Conservation (phyloP, 805 yeast species). For the Cyberlindnera saturnus region DNA sequence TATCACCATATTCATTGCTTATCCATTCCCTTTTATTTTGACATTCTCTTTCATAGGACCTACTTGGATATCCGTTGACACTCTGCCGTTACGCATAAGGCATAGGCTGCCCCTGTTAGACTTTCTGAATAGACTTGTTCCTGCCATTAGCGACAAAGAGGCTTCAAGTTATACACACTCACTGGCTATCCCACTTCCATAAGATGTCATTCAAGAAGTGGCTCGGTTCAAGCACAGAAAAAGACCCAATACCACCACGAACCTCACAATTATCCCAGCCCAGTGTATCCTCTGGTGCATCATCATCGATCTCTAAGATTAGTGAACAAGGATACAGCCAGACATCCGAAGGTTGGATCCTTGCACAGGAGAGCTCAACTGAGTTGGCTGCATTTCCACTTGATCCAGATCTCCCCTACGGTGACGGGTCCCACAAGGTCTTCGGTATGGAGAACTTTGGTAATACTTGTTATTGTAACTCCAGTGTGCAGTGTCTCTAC, state of each 20-base stretch:
- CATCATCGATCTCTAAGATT: background rate
- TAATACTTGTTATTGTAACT: conserved; percentile 91
- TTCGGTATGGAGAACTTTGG: conserved; percentile 85
- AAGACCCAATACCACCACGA: conserved; percentile 1
- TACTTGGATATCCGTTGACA: too few species aligned
- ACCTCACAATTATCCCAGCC: background rate
- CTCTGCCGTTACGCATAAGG: too few species aligned
- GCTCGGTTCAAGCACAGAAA: conserved; percentile 10
- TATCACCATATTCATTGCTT: too few species aligned
- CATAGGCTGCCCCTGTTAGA: too few species aligned
- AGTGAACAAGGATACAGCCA: background rate
- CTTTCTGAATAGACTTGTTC: too few species aligned
- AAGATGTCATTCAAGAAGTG: conserved; percentile 19
- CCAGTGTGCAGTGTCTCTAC: conserved; percentile 83
- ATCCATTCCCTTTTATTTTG: too few species aligned
- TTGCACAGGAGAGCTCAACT: too few species aligned
- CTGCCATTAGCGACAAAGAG: too few species aligned
- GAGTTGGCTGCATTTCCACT: too few species aligned
- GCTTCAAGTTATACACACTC: background rate
- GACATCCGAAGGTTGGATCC: too few species aligned
- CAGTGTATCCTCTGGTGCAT: background rate
- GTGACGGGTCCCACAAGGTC: conserved; percentile 63
- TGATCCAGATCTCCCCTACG: conserved; percentile 37
- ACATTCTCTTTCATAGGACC: too few species aligned
- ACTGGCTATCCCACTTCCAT: background rate